Base-by-base conservation (phyloP, 2,329 filamentous ascomycete genomes). In the Colletotrichum liaoningense region DNA sequence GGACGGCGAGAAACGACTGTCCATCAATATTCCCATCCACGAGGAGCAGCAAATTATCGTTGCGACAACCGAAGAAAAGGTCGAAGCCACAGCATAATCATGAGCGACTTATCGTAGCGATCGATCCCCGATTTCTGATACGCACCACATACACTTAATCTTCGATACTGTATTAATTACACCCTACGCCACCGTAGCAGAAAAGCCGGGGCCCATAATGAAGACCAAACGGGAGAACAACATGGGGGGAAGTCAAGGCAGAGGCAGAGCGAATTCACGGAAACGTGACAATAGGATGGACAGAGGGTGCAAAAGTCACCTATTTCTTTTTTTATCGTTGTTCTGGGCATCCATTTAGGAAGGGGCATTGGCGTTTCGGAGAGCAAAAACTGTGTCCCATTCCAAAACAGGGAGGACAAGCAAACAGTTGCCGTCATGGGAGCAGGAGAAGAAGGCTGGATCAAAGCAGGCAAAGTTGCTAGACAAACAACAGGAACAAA, bases 161-260 rank as follows among this genome's bases (percentile, higher is more conserved):
- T 69, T 65, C 67, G 22, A 73, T 57, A 65, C 12, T 73, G 71
- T 70, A 73, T 73, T 73, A 73, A 70, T 65, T 57, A 71, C 9
- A 49, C 67, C 19, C 26, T 19, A 62, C 38, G 46, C 38, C 49
- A 55, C 63, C 35, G 19, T 46, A 49, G 56, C 67, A 33, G 16
- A 4, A 38, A 66, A 42, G 67, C 56, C 24, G 60, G 35, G 56
- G 60, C 67, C 71, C 33, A 19, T 66, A 66, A 73, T 66, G 71
- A 73, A 56, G 67, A 55, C 46, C 33, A 35, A 58, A 57, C 38
- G 14, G 33, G 67, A 22, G 42, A 7, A 42, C 14, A 42, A 19
- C 38, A 42, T 19, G 38, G 38, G 38, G 35, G 38, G 5, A 52
- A 24, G 59, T 28, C 30, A 52, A 42, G 54, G 28, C 28, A 35